Base-by-base conservation (phyloP, 257 asterid species). In the Ilex aquifolium region DNA sequence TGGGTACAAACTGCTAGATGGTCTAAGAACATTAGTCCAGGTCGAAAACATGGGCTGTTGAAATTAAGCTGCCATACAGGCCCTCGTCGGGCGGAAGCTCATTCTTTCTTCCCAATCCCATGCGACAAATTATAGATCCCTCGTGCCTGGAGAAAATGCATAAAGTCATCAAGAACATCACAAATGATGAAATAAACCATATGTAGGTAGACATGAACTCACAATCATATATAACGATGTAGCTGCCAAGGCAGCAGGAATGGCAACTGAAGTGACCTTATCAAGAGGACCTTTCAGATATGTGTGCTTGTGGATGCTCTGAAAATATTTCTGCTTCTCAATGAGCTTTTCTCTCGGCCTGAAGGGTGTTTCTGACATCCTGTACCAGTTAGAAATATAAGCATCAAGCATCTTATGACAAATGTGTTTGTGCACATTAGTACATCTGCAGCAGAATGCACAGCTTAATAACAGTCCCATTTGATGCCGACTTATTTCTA, bases 51-150 rank as follows among this genome's bases (percentile, higher is more conserved):
- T n/a, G 44, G 10, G 59, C 54, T 57, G 48, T 60, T 48, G 21
- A 62, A 57, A 62, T 67, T 63, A 21, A 21, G 27, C 27, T 21
- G 27, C 27, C 27, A 21, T 21, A 1, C 27, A 21, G 27, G 27
- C 27, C 27, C 27, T 21, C 27, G 27, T 21, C 27, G 27, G 1
- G 27, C 27, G 1, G 27, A 46, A 46, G 77, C 63, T 81, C 74
- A 88, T 77, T 88, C 90, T 81, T 88, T 85, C 86, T 88, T 88
- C 14, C 96, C 96, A 15, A 83, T 78, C 64, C 91, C 96, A 77
- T 85, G 87, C 58, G 96, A 80, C 96, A 88, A 73, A 70, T 83
- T 81, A 68, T 88, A 88, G 74, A 88, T 85, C 59, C 95, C 95
- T 70, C 76, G 80, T 10, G 72, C 88, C 95, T 88, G 89, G 4